Percentiles rank a stretch among this genome's conserved stretches.
Conservation (phyloP, 1,284 basidiomycete species). For the Apiotrichum siamense region DNA sequence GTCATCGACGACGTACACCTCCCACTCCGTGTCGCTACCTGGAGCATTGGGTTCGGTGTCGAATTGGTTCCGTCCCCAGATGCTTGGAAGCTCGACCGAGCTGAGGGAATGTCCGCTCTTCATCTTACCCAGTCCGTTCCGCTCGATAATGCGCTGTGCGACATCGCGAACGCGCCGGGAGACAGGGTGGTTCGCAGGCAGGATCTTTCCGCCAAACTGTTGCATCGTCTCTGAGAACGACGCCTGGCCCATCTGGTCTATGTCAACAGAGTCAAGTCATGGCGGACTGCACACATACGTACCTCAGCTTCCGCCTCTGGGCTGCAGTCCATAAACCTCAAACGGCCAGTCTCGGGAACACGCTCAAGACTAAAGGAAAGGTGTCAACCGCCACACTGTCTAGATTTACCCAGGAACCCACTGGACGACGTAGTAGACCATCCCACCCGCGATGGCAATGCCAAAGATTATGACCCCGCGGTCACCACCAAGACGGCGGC, state of each 20-base stretch:
- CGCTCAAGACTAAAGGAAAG: slow-evolving; percentile 70
- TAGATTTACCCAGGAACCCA: slow-evolving; percentile 42
- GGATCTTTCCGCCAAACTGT: slow-evolving; percentile 39
- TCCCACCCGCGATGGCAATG: slow-evolving; percentile 46
- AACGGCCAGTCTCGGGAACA: slow-evolving; percentile 73
- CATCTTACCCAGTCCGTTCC: slow-evolving; percentile 63
- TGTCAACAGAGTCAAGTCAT: not conserved
- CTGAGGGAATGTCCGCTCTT: slow-evolving; percentile 42
- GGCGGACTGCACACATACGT: slow-evolving; percentile 13
- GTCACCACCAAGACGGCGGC: slow-evolving; percentile 39
- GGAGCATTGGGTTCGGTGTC: not conserved
- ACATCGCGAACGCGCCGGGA: slow-evolving; percentile 64
- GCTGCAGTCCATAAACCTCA: slow-evolving; percentile 74
- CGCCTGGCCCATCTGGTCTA: slow-evolving; percentile 8
- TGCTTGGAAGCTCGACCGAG: slow-evolving; percentile 32
- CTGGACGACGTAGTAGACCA: slow-evolving; percentile 58
- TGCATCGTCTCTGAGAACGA: slow-evolving; percentile 12
- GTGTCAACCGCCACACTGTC: not conserved
- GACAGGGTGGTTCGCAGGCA: slow-evolving; percentile 64
- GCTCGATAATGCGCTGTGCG: slow-evolving; percentile 64
- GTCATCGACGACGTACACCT: slow-evolving; percentile 74
- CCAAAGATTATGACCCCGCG: slow-evolving; percentile 37
- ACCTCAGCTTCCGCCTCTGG: slow-evolving; percentile 56
- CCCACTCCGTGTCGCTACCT: slow-evolving; percentile 41
- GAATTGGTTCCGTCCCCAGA: slow-evolving; percentile 27